Percentiles rank a stretch among this genome's conserved stretches.
Evolutionary conservation across 768 basidiomycete species (phyloP).

Genomic region (Naganishia onofrii): DNA sequence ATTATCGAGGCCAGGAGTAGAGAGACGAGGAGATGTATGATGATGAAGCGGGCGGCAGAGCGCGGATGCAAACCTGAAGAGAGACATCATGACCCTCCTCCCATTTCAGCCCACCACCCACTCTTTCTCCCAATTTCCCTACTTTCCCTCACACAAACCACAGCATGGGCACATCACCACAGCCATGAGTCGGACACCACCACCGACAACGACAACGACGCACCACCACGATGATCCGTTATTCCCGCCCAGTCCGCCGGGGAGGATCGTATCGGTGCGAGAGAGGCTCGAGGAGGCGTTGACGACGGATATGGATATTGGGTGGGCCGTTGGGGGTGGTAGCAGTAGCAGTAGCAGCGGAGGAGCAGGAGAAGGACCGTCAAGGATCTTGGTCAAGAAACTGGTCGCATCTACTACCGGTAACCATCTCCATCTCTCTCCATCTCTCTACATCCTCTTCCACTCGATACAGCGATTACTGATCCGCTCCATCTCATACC

Average conservation of each 20-base stretch:
- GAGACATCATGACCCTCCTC: neutral
- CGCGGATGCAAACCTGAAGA: conserved; percentile 3
- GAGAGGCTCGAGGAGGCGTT: conserved; percentile 9
- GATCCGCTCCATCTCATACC: too few relatives aligned
- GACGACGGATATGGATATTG: neutral
- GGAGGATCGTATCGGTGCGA: neutral
- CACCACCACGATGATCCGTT: conserved; percentile 1
- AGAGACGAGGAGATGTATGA: too few relatives aligned
- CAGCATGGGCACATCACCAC: neutral
- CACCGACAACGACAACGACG: neutral
- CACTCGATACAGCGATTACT: too few relatives aligned
- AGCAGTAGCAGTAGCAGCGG: too few relatives aligned
- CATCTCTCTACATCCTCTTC: too few relatives aligned
- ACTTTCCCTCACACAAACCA: too few relatives aligned
- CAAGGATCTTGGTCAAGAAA: conserved; percentile 7
- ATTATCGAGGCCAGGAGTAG: too few relatives aligned
- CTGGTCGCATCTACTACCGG: neutral
- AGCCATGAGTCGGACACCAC: neutral
- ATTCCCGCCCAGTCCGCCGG: conserved; percentile 14
- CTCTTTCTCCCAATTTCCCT: too few relatives aligned
- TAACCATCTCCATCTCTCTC: neutral
- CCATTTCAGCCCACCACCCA: too few relatives aligned
- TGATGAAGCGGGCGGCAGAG: too few relatives aligned
- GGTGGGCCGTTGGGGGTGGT: neutral
- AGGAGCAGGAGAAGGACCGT: neutral